Base-by-base conservation (phyloP, 768 basidiomycete species). In the Podaxis rugospora region DNA sequence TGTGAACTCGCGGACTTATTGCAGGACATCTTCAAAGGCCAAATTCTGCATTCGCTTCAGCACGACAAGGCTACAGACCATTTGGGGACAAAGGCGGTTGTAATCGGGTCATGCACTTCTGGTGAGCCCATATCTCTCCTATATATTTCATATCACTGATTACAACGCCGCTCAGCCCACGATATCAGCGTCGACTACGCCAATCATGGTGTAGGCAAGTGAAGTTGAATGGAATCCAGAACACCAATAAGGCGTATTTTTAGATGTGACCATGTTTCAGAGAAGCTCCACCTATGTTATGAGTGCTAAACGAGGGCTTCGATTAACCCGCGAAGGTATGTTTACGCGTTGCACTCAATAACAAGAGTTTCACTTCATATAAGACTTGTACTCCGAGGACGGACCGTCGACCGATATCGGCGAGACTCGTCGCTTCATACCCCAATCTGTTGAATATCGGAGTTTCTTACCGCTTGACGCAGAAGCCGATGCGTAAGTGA, bases 21-120 rank as follows among this genome's bases (percentile, higher is more conserved):
- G 10, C 61, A 84, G 81, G 80, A 84, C 21, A 75, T 73, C 4
- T 90, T 88, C 76, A 81, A 84, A 64, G 90, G 90, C 6, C 73
- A 82, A 54, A 70, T 85, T 3, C 64, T 85, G 14, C 90, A 92
- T 68, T 88, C 88, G 0, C 76, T 70, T 4, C 67, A 78, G 27
- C 84, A 89, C 69, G 77, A 79, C 42, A 74, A 69, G n/a, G 85
- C 86, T 0, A 71, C 74, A 10, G 83, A 84, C 42, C 85, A 85
- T 64, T 49, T 68, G 1, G 89, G 87, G 13, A 90, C 90, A 74
- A 91, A 86, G 66, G 87, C 89, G 0, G 76, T 86, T 3, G 83
- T 92, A 1, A 73, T 91, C 3, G 89, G 89, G 1, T 78, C 88
- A 13, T 84, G 84, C 55, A 88, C 86, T 10, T 86, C 87, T 18